Base-by-base conservation (phyloP, 2,329 filamentous ascomycete genomes). In the Aspergillus floridensis region DNA sequence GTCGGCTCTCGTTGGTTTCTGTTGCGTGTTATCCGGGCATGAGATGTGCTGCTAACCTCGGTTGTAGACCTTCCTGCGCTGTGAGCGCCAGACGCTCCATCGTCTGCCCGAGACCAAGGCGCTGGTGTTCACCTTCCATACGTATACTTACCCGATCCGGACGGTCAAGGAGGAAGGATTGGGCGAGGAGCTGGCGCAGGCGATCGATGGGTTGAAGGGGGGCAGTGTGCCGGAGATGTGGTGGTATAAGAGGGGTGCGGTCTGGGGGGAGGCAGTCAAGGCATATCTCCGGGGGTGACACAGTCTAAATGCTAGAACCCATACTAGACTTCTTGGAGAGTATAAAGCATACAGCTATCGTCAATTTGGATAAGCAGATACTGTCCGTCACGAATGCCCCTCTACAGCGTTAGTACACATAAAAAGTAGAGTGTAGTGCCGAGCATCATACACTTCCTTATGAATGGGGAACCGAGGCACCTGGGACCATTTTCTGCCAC, bases 61-160 rank as follows among this genome's bases (percentile, higher is more conserved):
- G 44, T 19, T 22, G 47, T 61, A 78, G 78, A 81, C 79, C 0
- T 72, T 77, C 44, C 56, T 88, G 22, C 76, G 86, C 4, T 83
- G 79, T 63, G 86, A 89, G 71, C 75, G 84, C 32, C 86, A 88
- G 75, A 86, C 84, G 0, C 70, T 89, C 35, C 84, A 87, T 73
- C 79, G 86, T 1, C 69, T 88, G 26, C 84, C 84, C 4, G 63
- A 72, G 51, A 82, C 78, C 0, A 76, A 77, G 55, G 84, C 84
- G 7, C 53, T 88, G 21, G 79, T 87, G 0, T 88, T 88, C 72
- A 79, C 77, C 0, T 84, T 88, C 70, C 86, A 87, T 71, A 88
- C 86, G 16, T 88, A 87, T 70, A 74, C 80, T 59, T 87, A 88
- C 70, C 78, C 79, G 1, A 69, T 88, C 7, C 65, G 65, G 44